Conservation (phyloP, 441 rosid genomes). For the Eutrema salsugineum region DNA sequence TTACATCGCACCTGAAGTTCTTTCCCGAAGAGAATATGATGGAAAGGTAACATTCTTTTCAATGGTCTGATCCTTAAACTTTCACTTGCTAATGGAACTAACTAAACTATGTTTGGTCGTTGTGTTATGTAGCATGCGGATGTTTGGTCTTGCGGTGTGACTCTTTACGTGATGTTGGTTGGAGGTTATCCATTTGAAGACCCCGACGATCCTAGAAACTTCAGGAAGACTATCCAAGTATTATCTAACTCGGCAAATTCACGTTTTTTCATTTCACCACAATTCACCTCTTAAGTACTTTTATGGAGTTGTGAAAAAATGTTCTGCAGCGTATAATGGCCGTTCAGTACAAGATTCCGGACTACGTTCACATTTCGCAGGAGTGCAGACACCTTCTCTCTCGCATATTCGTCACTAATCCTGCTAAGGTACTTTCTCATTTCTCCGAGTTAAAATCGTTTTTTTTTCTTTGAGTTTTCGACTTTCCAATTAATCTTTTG, state of each 20-base stretch:
- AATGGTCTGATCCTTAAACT: neutral
- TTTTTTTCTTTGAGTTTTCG: neutral
- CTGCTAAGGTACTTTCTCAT: conserved; percentile 47
- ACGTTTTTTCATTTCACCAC: neutral
- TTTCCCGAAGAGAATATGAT: conserved; percentile 69
- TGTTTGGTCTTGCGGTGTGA: conserved; percentile 98
- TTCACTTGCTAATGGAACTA: conserved; percentile 4
- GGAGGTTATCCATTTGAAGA: conserved; percentile 97
- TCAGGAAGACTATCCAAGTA: conserved; percentile 90
- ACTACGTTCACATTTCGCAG: conserved; percentile 77
- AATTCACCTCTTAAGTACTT: neutral
- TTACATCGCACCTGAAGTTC: conserved; percentile 80
- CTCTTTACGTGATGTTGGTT: conserved; percentile 88
- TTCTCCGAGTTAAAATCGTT: neutral
- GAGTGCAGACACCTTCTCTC: conserved; percentile 79
- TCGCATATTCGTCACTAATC: conserved; percentile 71
- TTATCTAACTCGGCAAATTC: neutral
- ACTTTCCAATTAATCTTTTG: neutral
- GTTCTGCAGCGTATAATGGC: conserved; percentile 74
- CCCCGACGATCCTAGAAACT: conserved; percentile 78
- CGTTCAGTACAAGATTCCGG: conserved; percentile 81
- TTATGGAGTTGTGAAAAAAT: neutral
- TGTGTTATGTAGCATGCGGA: conserved; percentile 66
- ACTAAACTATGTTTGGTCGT: too few relatives aligned
- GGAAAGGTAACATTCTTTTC: conserved; percentile 53